Conservation (phyloP, 1,284 basidiomycete species). For the Cerrena zonata region DNA sequence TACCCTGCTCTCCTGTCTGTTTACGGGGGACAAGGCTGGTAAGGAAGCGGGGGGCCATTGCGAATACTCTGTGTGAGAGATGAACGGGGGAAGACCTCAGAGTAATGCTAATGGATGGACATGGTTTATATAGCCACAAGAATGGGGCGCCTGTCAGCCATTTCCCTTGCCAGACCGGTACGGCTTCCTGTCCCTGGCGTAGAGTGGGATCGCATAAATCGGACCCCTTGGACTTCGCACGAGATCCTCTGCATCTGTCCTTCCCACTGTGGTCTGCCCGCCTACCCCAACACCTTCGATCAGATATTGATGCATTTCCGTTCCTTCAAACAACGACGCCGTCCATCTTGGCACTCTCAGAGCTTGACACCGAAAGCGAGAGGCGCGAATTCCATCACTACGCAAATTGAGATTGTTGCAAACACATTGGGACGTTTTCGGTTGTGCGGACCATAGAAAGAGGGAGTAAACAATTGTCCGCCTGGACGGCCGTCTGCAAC, state of each 20-base stretch:
- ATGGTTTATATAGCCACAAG: neutral
- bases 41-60: constrained; percentile 29
- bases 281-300: neutral
- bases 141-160: neutral
- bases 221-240: too few relatives aligned
- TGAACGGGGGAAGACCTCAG: neutral
- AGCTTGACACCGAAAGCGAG: too few relatives aligned
- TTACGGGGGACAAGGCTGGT: constrained; percentile 31
- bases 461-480: too few relatives aligned
- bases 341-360: neutral
- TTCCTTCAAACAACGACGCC: neutral
- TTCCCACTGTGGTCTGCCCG: neutral
- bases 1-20: constrained; percentile 31
- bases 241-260: constrained; percentile 7
- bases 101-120: neutral
- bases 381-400: too few relatives aligned
- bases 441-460: neutral
- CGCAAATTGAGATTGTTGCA: too few relatives aligned
- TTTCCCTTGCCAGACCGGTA: neutral
- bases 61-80: neutral
- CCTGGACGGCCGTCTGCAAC: neutral
- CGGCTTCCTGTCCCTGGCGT: neutral
- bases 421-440: too few relatives aligned
- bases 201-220: too few relatives aligned
- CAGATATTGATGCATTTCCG: neutral